Percentiles rank a stretch among this genome's conserved stretches.
Conservation (phyloP, 208 protist genomes). For the Leishmania gerbilli region DNA sequence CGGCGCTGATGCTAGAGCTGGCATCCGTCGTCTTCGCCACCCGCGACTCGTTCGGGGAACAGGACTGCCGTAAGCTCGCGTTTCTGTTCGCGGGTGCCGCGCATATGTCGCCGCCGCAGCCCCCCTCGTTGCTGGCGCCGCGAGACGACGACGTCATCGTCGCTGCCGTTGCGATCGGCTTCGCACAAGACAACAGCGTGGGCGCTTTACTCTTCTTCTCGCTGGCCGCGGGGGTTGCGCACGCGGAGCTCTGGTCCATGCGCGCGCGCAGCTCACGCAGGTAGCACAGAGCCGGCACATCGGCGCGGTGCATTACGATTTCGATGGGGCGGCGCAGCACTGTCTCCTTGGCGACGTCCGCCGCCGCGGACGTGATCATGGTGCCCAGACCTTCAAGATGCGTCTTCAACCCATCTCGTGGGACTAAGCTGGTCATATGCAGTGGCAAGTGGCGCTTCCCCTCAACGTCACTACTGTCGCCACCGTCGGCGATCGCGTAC, state of each 20-base stretch:
- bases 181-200: not conserved
- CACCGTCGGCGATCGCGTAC: constrained; percentile 14
- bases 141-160: constrained; percentile 1
- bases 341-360: constrained; percentile 17
- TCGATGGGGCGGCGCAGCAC: constrained; percentile 43
- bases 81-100: not conserved
- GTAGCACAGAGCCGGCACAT: constrained; percentile 63
- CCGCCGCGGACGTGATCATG: not conserved
- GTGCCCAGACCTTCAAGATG: not conserved
- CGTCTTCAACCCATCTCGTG: not conserved
- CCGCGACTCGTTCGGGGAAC: not conserved
- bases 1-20: too few relatives aligned
- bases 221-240: not conserved
- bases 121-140: not conserved
- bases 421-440: not conserved
- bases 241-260: constrained; percentile 20
- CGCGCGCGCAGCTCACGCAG: constrained; percentile 58
- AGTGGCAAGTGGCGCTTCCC: not conserved
- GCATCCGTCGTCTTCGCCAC: not conserved
- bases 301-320: constrained; percentile 39
- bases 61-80: not conserved
- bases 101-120: not conserved
- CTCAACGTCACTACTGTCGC: not conserved
- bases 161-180: not conserved
- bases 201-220: not conserved